These are phyloP conservation scores for Fusarium camptoceras DNA, from an alignment of 2,329 filamentous ascomycete genomes.

Conservation along the genomic window DNA sequence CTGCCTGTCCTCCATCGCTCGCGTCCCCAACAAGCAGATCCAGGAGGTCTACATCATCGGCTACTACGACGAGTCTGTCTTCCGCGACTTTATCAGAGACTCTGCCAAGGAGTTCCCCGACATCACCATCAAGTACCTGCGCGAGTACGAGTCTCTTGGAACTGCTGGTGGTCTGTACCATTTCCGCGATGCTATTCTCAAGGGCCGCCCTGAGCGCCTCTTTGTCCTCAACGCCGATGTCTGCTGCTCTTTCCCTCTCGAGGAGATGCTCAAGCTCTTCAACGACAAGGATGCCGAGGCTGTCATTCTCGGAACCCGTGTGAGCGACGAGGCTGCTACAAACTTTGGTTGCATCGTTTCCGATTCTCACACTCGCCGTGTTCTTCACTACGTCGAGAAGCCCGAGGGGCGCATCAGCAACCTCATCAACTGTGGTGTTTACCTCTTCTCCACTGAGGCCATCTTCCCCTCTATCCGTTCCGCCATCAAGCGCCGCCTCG, in stretches of 20 bases:
- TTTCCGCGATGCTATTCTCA: slow-evolving; percentile 98
- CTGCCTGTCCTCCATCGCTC: slow-evolving; percentile 90
- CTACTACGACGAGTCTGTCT: slow-evolving; percentile 97
- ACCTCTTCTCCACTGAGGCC: slow-evolving; percentile 93
- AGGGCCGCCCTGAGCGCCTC: slow-evolving; percentile 92
- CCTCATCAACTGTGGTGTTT: slow-evolving; percentile 99
- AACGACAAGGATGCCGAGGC: slow-evolving; percentile 96
- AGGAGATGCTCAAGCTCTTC: slow-evolving; percentile 94
- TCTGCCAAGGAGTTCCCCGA: slow-evolving; percentile 85
- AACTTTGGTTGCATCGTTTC: slow-evolving; percentile 99
- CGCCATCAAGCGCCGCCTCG: slow-evolving; percentile 94
- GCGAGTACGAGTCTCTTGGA: slow-evolving; percentile 96
- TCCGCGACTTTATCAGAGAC: slow-evolving; percentile 98
- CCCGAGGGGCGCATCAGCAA: slow-evolving; percentile 97
- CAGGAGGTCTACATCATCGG: slow-evolving; percentile 98
- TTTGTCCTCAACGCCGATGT: slow-evolving; percentile 99
- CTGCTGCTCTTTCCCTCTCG: slow-evolving; percentile 97
- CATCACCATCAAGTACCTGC: slow-evolving; percentile 89
- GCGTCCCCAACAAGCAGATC: slow-evolving; percentile 82
- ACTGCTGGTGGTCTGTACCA: slow-evolving; percentile 98
- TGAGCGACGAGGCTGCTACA: slow-evolving; percentile 88
- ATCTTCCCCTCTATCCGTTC: slow-evolving; percentile 96
- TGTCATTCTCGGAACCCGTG: slow-evolving; percentile 92
- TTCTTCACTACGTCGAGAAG: slow-evolving; percentile 99
- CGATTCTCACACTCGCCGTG: slow-evolving; percentile 91